A percentile compares a stretch with the other conserved stretches of the same genome.
Evolutionary conservation across 768 basidiomycete genomes (phyloP).

Genomic region (Boletus eberwhitei): DNA sequence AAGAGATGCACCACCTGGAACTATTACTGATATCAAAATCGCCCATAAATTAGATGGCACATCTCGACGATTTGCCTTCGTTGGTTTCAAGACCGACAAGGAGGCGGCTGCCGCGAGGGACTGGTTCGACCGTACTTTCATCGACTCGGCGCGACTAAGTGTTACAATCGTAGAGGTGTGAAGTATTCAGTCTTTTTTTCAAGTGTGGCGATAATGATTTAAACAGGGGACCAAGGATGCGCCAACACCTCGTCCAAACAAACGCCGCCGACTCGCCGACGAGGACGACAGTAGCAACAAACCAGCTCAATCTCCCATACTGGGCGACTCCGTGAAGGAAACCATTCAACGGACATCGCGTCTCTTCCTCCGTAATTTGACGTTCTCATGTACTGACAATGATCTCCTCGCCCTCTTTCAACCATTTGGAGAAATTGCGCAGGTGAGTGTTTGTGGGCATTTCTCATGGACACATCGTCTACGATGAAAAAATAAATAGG

Average conservation of each 20-base stretch:
- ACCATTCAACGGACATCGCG: constrained; percentile 74
- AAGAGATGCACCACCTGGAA: constrained; percentile 56
- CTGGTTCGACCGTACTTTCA: constrained; percentile 84
- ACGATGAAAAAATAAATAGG: constrained; percentile 44
- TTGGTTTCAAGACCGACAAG: constrained; percentile 79
- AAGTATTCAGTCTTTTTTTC: not conserved
- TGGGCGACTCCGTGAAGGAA: constrained; percentile 34
- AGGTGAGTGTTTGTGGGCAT: constrained; percentile 50
- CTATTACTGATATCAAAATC: constrained; percentile 84
- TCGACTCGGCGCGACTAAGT: constrained; percentile 73
- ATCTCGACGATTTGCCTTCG: constrained; percentile 85
- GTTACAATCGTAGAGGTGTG: constrained; percentile 75
- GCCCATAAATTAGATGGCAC: constrained; percentile 74
- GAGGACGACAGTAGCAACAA: constrained; percentile 35
- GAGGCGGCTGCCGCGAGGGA: constrained; percentile 73
- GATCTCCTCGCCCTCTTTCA: constrained; percentile 67
- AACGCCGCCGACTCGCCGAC: constrained; percentile 60
- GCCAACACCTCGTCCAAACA: constrained; percentile 64
- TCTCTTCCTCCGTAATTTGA: constrained; percentile 92
- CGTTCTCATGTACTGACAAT: constrained; percentile 74
- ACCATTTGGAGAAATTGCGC: constrained; percentile 67
- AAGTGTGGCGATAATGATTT: constrained; percentile 2
- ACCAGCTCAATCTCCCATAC: constrained; percentile 1
- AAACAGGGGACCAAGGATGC: constrained; percentile 65
- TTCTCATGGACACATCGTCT: constrained; percentile 6